Evolutionary conservation across 805 yeast genomes (phyloP), one percentile per base, ranked within the genome.

Genomic region (Tetrapisispora namnaoensis): DNA sequence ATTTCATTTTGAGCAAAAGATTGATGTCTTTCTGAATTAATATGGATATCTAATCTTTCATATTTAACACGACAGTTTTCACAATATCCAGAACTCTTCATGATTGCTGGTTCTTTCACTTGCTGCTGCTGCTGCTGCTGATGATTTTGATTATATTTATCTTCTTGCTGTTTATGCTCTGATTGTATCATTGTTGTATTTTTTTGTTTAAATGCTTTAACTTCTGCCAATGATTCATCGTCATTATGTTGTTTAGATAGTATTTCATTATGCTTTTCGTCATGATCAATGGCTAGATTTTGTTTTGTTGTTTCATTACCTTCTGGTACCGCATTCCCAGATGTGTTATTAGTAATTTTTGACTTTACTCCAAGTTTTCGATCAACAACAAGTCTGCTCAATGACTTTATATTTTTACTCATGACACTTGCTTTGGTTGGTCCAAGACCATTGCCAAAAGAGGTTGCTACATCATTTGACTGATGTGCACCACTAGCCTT

Each of bases 11-110:
- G 68, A 3, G 97, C 97, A 69, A 88, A 90, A 47, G 78, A 77
- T 45, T 84, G 72, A 63, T 91, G 99, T 54, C 82, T 77, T 35
- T 76, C 77, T 22, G 87, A 74, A 28, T 60, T 58, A 38, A 87
- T 77, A 63, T 91, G 99, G 49, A 79, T 86, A 24, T 80, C 86
- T 59, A 89, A 82, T 55, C 79, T 78, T 46, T 85, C 90, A 62
- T 85, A 91, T 61, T 82, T 82, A 51, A 83, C 84, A 22, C 91
- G 73, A 67, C 99, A 91, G 61, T 91, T 91, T 63, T 91, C 99
- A 68, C 99, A 91, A 66, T 86, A 90, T 0, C 97, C 97, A 0
- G 91, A 56, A 42, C 61, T 66, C 16, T 30, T 42, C 44, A 42
- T 42, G 18, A 42, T 42, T 21, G 44, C 28, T 3, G 28, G 44